Percentiles rank a stretch among this genome's conserved stretches.
Evolutionary conservation across 768 basidiomycete genomes (phyloP).

Genomic region (Hypholoma sublateritium): DNA sequence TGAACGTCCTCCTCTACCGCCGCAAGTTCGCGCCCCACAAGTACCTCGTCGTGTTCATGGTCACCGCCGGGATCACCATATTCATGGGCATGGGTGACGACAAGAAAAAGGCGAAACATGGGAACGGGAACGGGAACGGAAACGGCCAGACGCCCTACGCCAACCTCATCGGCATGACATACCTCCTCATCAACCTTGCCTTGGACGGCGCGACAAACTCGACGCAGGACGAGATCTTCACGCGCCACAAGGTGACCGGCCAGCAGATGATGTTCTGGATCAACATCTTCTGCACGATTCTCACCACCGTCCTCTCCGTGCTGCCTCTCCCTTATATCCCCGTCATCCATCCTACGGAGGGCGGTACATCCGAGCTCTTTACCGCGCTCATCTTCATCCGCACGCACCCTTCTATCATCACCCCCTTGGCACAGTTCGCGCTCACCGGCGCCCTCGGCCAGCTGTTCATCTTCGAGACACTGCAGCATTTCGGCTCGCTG

Average conservation of each 20-base stretch:
- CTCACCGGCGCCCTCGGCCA: constrained; percentile 93
- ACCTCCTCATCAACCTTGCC: constrained; percentile 82
- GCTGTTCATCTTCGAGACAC: constrained; percentile 95
- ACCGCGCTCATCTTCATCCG: constrained; percentile 73
- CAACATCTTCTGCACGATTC: constrained; percentile 79
- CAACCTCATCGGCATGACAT: constrained; percentile 68
- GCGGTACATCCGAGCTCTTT: constrained; percentile 60
- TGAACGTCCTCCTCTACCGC: constrained; percentile 95
- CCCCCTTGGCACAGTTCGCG: constrained; percentile 81
- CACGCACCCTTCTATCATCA: constrained; percentile 71
- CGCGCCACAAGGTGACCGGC: constrained; percentile 67
- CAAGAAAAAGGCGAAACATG: constrained; percentile 38
- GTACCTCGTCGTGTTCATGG: constrained; percentile 92
- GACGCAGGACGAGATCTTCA: constrained; percentile 96
- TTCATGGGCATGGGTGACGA: constrained; percentile 90
- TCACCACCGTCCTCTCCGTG: constrained; percentile 67
- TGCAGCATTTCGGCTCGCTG: constrained; percentile 87
- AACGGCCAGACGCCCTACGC: constrained; percentile 43
- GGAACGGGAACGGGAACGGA: constrained; percentile 26
- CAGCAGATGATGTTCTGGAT: constrained; percentile 99
- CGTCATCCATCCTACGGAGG: constrained; percentile 69
- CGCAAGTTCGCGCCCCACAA: constrained; percentile 92
- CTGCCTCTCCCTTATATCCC: constrained; percentile 82
- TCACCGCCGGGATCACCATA: constrained; percentile 86
- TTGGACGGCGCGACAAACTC: constrained; percentile 94